Evolutionary conservation across 73 alveolate species (phyloP).

Genomic region (Tetrahymena borealis): DNA sequence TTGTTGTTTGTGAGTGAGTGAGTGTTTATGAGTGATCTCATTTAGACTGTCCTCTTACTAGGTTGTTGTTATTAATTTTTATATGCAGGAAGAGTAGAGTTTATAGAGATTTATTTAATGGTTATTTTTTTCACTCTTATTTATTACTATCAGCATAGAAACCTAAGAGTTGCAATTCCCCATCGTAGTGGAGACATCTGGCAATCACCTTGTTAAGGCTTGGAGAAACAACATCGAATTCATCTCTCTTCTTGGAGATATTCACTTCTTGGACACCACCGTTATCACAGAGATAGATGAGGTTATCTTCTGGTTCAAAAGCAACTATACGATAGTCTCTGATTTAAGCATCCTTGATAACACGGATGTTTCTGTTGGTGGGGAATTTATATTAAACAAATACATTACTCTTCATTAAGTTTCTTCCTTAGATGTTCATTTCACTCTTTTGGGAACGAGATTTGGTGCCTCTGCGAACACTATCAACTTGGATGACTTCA

Average conservation of each 20-base stretch:
- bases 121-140: neutral
- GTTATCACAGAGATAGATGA: neutral
- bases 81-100: neutral
- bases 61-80: too few relatives aligned
- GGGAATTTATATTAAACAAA: neutral
- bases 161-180: neutral
- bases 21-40: too few relatives aligned
- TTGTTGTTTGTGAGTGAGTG: too few relatives aligned
- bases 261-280: neutral
- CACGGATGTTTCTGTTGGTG: neutral
- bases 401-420: neutral
- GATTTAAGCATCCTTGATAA: neutral
- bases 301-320: neutral
- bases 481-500: neutral
- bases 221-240: neutral
- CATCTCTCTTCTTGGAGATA: neutral
- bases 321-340: neutral
- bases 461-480: neutral
- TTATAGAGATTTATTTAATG: neutral
- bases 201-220: neutral
- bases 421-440: neutral
- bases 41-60: too few relatives aligned
- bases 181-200: neutral
- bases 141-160: neutral
- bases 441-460: neutral